Conservation (phyloP, 129 eudicot species). For the Artemisia tridentata region DNA sequence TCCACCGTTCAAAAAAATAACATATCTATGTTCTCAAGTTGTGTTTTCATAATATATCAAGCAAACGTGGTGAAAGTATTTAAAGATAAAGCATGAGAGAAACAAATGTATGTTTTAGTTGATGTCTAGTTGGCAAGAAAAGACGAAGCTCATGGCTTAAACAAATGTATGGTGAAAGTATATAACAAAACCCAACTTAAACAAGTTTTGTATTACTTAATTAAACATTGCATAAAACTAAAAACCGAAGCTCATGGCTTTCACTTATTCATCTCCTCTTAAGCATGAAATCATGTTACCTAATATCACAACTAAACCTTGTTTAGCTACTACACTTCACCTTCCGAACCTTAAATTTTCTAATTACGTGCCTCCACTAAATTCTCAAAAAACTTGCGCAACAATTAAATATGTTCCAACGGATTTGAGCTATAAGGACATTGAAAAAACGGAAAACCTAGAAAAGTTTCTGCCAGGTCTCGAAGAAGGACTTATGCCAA, state of each 20-base stretch:
- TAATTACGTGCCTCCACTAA: background rate
- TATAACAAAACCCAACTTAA: no score
- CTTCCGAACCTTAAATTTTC: background rate
- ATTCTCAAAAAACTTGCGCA: background rate
- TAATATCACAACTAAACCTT: conserved; percentile 6
- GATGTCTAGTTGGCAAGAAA: no score
- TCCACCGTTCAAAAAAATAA: no score
- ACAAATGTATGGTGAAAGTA: no score
- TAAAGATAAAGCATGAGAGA: no score
- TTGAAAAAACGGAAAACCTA: background rate
- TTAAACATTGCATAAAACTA: background rate
- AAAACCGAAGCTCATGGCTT: background rate
- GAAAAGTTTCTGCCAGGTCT: background rate
- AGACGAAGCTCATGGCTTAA: no score
- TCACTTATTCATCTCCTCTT: conserved; percentile 9
- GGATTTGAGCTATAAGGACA: background rate
- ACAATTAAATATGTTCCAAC: background rate
- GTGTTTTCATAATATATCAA: no score
- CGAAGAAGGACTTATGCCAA: conserved; percentile 17
- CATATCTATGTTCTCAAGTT: no score
- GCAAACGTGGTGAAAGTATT: no score
- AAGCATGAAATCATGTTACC: conserved; percentile 6
- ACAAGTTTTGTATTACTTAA: no score
- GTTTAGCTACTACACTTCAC: conserved; percentile 9
- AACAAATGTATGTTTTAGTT: no score